These are phyloP conservation scores for Durusdinium trenchii DNA, from an alignment of 73 alveolate genomes.

Conservation along the genomic window DNA sequence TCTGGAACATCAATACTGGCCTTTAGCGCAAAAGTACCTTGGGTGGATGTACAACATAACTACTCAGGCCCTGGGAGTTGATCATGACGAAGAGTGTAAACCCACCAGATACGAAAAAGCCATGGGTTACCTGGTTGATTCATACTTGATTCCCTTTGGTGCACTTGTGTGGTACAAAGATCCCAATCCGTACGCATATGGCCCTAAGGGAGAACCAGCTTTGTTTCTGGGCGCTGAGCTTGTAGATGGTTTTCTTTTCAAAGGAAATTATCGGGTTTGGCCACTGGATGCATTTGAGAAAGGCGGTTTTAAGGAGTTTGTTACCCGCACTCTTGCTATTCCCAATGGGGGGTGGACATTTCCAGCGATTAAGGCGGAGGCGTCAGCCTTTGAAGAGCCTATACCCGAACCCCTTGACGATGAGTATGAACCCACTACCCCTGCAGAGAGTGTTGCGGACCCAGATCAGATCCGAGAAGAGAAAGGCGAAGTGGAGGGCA, in stretches of 20 bases:
- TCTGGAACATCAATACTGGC: neutral
- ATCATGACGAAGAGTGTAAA: neutral
- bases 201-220: conserved; percentile 2
- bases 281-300: neutral
- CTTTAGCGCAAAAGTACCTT: conserved; percentile 1
- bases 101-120: neutral
- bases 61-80: neutral
- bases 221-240: conserved; percentile 6
- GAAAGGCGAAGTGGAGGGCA: neutral
- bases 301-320: neutral
- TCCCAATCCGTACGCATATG: neutral
- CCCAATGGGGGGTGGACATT: conserved; percentile 10
- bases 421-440: neutral
- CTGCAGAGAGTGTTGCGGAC: neutral
- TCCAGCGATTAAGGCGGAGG: neutral
- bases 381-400: too few relatives aligned
- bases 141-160: conserved; percentile 35
- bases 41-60: conserved; percentile 12
- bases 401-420: neutral
- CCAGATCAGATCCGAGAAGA: neutral
- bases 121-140: neutral
- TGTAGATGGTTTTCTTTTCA: neutral
- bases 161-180: conserved; percentile 32
- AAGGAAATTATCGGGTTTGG: conserved; percentile 6
- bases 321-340: neutral